These are phyloP conservation scores for Bondarzewia mesenterica DNA, from an alignment of 1,284 basidiomycete species.

Conservation along the genomic window DNA sequence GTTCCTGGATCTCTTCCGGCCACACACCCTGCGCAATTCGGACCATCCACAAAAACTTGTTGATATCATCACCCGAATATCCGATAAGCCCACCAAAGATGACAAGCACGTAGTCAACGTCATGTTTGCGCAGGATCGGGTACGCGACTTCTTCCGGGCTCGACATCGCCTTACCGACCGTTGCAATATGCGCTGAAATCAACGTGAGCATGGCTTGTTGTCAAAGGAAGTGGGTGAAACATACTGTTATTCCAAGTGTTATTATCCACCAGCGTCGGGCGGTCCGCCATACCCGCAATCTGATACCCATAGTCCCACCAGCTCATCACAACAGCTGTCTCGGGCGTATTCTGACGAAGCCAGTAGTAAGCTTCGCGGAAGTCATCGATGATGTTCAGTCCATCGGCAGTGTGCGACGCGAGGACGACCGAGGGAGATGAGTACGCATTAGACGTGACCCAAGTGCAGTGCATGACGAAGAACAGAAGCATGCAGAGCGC, in stretches of 20 bases:
- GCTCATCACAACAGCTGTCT: conserved; percentile 92
- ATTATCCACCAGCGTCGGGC: conserved; percentile 97
- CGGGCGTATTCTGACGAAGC: conserved; percentile 91
- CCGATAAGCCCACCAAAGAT: conserved; percentile 97
- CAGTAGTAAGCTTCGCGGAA: conserved; percentile 99
- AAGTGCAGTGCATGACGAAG: conserved; percentile 96
- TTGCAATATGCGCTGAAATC: conserved; percentile 82
- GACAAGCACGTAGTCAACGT: conserved; percentile 96
- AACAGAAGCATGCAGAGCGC: conserved; percentile 77
- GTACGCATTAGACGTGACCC: conserved; percentile 92
- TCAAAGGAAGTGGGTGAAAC: conserved; percentile 21
- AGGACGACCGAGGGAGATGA: conserved; percentile 98
- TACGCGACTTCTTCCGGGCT: conserved; percentile 92
- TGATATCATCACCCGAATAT: conserved; percentile 98
- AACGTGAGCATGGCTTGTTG: conserved; percentile 12
- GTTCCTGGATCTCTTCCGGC: conserved; percentile 97
- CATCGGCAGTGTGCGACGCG: conserved; percentile 75
- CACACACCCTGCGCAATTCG: conserved; percentile 97
- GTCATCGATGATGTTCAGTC: conserved; percentile 97
- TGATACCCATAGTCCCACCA: conserved; percentile 99
- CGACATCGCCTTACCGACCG: conserved; percentile 97
- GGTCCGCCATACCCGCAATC: conserved; percentile 97
- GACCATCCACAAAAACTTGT: conserved; percentile 99
- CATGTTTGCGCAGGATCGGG: conserved; percentile 94
- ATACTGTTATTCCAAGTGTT: conserved; percentile 99